phyloP scores from a whole-genome alignment of 768 basidiomycete genomes.

The Psilocybe azurescens region DNA sequence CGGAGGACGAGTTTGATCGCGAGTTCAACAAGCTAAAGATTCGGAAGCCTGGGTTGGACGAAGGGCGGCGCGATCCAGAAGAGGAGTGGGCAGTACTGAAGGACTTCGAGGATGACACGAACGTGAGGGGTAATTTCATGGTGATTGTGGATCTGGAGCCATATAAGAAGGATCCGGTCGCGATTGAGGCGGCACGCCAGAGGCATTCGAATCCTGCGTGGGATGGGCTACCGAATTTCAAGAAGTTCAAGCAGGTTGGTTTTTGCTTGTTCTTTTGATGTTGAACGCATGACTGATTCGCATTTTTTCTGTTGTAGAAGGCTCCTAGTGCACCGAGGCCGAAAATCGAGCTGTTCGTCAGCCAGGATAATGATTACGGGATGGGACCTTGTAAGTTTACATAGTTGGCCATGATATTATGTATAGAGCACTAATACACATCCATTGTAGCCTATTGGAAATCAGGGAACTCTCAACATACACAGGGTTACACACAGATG shows the following conservation, averaged over 20 bases:
- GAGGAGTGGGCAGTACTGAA: conserved; percentile 65
- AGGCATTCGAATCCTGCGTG: conserved; percentile 36
- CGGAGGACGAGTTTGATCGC: conserved; percentile 74
- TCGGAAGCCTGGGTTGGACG: conserved; percentile 57
- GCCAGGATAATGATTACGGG: conserved; percentile 58
- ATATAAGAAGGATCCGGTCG: conserved; percentile 35
- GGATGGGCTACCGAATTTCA: conserved; percentile 69
- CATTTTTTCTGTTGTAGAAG: conserved; percentile 30
- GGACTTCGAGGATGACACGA: conserved; percentile 67
- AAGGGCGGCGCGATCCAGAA: conserved; percentile 46
- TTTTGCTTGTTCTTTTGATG: not conserved
- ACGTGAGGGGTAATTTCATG: conserved; percentile 81
- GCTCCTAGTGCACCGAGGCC: conserved; percentile 26
- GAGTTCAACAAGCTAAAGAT: conserved; percentile 83
- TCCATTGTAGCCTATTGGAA: conserved; percentile 65
- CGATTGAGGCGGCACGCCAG: conserved; percentile 19
- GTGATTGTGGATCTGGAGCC: conserved; percentile 72
- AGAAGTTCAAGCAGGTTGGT: conserved; percentile 71
- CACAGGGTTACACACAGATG: not conserved
- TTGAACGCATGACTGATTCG: not conserved
- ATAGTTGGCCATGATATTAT: not conserved
- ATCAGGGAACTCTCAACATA: conserved; percentile 32
- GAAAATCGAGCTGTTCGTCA: conserved; percentile 57
- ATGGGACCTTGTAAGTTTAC: conserved; percentile 51
- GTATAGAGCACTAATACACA: conserved; percentile 1